Evolutionary conservation across 352 stramenopile genomes (phyloP), one percentile per base, ranked within the genome.

Genomic region (Lagenidium giganteum): DNA sequence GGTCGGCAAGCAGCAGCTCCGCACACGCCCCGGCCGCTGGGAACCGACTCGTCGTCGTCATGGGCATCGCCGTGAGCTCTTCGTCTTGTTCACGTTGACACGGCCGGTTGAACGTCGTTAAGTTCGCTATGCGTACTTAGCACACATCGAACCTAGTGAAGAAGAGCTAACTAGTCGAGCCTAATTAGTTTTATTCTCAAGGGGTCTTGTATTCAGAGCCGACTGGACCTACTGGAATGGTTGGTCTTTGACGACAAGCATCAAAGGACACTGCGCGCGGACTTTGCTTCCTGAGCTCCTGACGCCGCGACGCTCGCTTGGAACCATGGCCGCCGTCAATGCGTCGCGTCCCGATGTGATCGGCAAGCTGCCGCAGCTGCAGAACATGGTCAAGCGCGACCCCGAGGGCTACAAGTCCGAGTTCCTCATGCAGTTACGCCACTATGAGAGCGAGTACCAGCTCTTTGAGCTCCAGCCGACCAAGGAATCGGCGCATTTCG

Each of bases 371-470:
- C 87, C 94, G 45, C 92, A 97, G 73, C 79, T 98, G 36, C 96
- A 99, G 80, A 99, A 99, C 76, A 89, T 98, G 57, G 95, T 98
- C 27, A 99, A 99, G 76, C 87, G 97, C 24, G 96, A 99, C 64
- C 95, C 96, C 8, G 53, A 79, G 31, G 93, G 83, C 40, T 99
- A 99, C 76, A 75, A 82, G 39, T 92, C 95, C 44, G 97, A 99
- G 73, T 99, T 99, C 69, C 77, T 97, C 58, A 96, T 98, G 66
- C 96, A 99, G 72, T 47, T 95, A 42, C 90, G 90, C 27, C 94
- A 98, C 67, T 98, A 98, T 52, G 72, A 98, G 63, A 97, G 88
- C 53, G 87, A 98, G 66, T 89, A 97, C 54, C 78, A 95, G 49
- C 93, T 99, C 48, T 95, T 99, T 52, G 70, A 93, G 50, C 73